phyloP scores from a whole-genome alignment of 2,329 filamentous ascomycete species.

The Cladosporium sp. region DNA sequence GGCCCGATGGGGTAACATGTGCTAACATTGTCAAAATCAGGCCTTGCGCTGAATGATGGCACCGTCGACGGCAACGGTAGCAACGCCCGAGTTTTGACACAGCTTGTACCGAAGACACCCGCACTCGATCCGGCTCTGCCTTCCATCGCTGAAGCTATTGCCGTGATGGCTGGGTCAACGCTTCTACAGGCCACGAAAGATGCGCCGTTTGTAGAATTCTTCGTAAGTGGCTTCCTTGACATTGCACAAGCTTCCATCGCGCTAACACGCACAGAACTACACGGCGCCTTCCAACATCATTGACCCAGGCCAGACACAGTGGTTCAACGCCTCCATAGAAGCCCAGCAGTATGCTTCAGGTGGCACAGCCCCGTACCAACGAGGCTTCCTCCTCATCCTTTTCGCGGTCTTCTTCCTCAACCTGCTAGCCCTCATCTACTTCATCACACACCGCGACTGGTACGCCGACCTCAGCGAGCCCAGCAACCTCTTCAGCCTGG shows the following conservation, averaged over 20 bases:
- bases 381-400: constrained; percentile 68
- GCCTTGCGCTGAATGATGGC: constrained; percentile 47
- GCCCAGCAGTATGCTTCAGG: constrained; percentile 72
- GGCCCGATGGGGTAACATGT: neutral
- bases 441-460: constrained; percentile 60
- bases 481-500: constrained; percentile 71
- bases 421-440: constrained; percentile 64
- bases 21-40: constrained; percentile 17
- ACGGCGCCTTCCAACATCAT: constrained; percentile 4
- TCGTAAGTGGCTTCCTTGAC: neutral
- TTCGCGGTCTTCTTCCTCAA: constrained; percentile 68
- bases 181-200: constrained; percentile 62
- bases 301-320: constrained; percentile 51
- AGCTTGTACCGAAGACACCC: constrained; percentile 43
- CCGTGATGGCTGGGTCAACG: constrained; percentile 68
- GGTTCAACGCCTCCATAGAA: constrained; percentile 65
- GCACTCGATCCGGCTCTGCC: constrained; percentile 58
- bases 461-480: constrained; percentile 80
- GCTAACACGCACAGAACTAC: constrained; percentile 13
- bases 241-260: too few relatives aligned
- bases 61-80: constrained; percentile 46
- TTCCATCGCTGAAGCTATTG: constrained; percentile 70
- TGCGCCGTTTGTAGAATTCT: constrained; percentile 59
- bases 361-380: constrained; percentile 62
- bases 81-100: constrained; percentile 48